Evolutionary conservation across 306 rosid species (phyloP), one percentile per base, ranked within the genome.

Genomic region (Gynostemma pentaphyllum): DNA sequence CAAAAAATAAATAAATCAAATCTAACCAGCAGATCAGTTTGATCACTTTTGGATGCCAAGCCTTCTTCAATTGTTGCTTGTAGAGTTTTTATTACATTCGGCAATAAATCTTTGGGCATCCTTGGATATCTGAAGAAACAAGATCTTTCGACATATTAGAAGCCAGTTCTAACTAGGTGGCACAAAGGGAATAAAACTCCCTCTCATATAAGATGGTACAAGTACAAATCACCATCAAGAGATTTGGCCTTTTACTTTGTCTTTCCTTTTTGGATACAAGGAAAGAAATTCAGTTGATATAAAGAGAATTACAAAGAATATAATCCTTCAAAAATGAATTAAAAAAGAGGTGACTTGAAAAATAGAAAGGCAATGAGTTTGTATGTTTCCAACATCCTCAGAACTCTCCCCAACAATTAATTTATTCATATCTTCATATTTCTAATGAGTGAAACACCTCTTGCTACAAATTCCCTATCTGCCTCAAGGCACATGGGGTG

Each of bases 71-170:
- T 74, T 87, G 85, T 84, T 69, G 80, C 78, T 60, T 67, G 84
- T 21, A 92, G 72, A 70, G 83, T 82, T 69, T 74, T 81, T 68
- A 92, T 70, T 45, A 86, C 86, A 48, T 71, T 77, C 29, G 87
- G 86, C 82, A 92, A 76, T 74, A 92, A 79, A 68, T 84, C 86
- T 68, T 78, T 68, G 6, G 98, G 92, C 96, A 92, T 92, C 83
- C 96, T 83, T 56, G 90, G 75, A 80, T 91, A 91, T 79, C 96
- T 87, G 80, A 34, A 56, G 29, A 19, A 55, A 76, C 67, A 34
- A 57, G 59, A 37, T 21, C 29, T 29, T 22, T 21, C 57, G 42
- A 48, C 23, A 32, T 54, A 42, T 12, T 11, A 70, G 49, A 42
- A 60, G 54, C 28, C 51, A 68, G 15, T 23, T 51, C 40, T 48